phyloP scores from a whole-genome alignment of 2,329 filamentous ascomycete genomes.

The Epicoccum sorghinum region DNA sequence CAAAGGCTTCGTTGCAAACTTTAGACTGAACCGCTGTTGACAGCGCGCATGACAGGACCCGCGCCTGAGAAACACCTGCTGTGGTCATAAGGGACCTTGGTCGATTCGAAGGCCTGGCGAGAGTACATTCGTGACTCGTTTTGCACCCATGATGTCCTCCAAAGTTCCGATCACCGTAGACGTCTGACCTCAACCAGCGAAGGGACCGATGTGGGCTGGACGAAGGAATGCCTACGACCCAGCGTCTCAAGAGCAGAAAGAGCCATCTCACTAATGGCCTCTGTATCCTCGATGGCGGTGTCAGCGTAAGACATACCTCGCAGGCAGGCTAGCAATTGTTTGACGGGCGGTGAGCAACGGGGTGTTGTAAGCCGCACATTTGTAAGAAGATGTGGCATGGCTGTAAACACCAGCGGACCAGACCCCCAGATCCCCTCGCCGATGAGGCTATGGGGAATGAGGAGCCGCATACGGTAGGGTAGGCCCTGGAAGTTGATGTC shows the following conservation, averaged over 20 bases:
- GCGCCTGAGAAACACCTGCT: slow-evolving; percentile 43
- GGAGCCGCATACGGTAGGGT: no score
- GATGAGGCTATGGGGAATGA: no score
- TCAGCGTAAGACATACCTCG: slow-evolving; percentile 65
- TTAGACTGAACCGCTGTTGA: no score
- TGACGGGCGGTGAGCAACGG: slow-evolving; percentile 20
- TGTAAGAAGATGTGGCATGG: no score
- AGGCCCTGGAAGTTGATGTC: no score
- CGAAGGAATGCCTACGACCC: slow-evolving; percentile 81
- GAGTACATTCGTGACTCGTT: slow-evolving; percentile 36
- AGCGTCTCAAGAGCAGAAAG: slow-evolving; percentile 39
- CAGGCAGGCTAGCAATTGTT: slow-evolving; percentile 52
- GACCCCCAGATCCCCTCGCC: no score
- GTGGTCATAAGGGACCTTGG: no score
- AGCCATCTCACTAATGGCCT: no score
- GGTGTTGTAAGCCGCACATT: no score
- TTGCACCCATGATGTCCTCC: slow-evolving; percentile 40
- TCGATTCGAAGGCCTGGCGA: slow-evolving; percentile 16
- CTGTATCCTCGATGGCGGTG: slow-evolving; percentile 66
- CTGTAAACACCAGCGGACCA: no score
- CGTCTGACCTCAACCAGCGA: no score
- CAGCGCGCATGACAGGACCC: slow-evolving; percentile 43
- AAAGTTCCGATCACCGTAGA: slow-evolving; percentile 1
- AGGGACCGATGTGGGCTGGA: slow-evolving; percentile 28
- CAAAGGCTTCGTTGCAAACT: no score